phyloP scores from a whole-genome alignment of 495 filamentous ascomycete species.

The Pyrenopolyporus hunteri region DNA sequence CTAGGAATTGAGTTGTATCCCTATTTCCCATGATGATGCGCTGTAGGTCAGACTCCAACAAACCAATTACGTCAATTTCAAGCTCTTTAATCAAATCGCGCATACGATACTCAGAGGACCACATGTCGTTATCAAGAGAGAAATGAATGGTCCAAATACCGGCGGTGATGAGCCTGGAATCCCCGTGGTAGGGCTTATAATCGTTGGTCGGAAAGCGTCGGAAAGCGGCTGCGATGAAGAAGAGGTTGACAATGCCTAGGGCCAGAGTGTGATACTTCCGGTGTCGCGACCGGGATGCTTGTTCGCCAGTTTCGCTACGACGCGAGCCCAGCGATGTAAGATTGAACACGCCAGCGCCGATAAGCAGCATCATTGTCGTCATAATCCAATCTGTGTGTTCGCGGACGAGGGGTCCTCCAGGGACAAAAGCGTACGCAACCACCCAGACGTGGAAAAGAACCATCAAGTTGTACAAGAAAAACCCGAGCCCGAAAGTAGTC shows the following conservation, averaged over 20 bases:
- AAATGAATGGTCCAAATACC: constrained; percentile 99
- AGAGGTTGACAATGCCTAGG: constrained; percentile 71
- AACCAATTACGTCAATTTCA: constrained; percentile 92
- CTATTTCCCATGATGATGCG: constrained; percentile 99
- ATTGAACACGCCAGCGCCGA: constrained; percentile 86
- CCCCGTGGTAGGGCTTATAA: constrained; percentile 86
- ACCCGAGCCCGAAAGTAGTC: constrained; percentile 82
- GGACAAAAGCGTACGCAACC: constrained; percentile 99
- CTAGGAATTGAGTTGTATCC: constrained; percentile 92
- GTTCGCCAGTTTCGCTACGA: constrained; percentile 13
- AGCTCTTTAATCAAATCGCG: constrained; percentile 89
- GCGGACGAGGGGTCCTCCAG: constrained; percentile 88
- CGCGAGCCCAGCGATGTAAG: constrained; percentile 56
- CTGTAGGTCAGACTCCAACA: constrained; percentile 92
- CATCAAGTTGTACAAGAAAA: constrained; percentile 87
- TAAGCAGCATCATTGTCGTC: constrained; percentile 79
- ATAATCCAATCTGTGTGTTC: constrained; percentile 97
- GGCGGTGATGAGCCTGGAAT: constrained; percentile 84
- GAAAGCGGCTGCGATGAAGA: constrained; percentile 82
- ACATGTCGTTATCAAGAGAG: constrained; percentile 98
- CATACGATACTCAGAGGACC: constrained; percentile 93
- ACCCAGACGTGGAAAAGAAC: constrained; percentile 97
- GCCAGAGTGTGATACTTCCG: constrained; percentile 58
- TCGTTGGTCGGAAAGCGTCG: constrained; percentile 94
- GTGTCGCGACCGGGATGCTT: constrained; percentile 37